phyloP scores from a whole-genome alignment of 129 eudicot genomes.

The Lactuca sativa region DNA sequence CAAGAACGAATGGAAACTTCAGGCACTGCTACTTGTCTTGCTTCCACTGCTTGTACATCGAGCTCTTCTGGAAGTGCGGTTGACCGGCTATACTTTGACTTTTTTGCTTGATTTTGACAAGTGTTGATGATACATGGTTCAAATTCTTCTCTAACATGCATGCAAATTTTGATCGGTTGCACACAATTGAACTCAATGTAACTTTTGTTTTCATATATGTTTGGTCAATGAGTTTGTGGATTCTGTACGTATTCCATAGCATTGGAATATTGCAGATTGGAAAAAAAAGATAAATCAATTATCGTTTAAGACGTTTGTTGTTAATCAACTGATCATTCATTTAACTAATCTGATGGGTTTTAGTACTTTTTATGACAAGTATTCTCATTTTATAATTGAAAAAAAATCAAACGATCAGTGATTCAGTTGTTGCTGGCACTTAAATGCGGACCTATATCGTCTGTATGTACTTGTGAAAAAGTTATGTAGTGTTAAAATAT shows the following conservation, averaged over 20 bases:
- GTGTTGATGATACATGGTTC: not conserved
- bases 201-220: not conserved
- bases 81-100: constrained; percentile 46
- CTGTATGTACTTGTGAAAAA: not conserved
- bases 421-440: not conserved
- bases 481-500: not conserved
- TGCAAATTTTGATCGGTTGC: constrained; percentile 14
- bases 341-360: not conserved
- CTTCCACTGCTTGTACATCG: constrained; percentile 27
- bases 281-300: not conserved
- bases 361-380: not conserved
- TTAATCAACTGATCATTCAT: not conserved
- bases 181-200: not conserved
- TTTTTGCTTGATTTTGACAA: constrained; percentile 34
- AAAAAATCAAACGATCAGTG: not conserved
- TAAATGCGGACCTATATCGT: not conserved
- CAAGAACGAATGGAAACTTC: constrained; percentile 22
- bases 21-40: constrained; percentile 8
- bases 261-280: constrained; percentile 5
- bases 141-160: constrained; percentile 22
- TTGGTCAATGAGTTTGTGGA: not conserved
- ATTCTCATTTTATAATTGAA: not conserved
- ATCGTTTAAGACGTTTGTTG: not conserved
- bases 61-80: constrained; percentile 24
- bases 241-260: not conserved